Conservation (phyloP, 495 filamentous ascomycete genomes). For the Cladorrhinum samala region DNA sequence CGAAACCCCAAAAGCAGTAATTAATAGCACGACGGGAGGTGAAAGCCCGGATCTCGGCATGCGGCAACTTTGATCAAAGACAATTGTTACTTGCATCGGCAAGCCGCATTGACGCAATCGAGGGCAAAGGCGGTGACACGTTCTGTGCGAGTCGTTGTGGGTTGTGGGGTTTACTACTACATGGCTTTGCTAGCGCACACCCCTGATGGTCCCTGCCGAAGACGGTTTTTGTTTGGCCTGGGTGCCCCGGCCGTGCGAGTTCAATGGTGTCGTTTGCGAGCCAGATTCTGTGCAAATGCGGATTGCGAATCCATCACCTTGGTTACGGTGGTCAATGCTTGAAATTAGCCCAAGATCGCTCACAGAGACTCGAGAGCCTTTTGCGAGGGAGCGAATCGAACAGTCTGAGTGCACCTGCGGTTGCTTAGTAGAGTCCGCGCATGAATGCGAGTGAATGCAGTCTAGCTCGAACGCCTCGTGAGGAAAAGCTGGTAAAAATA, state of each 20-base stretch:
- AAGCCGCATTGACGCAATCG: conserved; percentile 14
- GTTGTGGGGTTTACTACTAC: too few relatives aligned
- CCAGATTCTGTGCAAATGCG: neutral
- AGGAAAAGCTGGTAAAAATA: neutral
- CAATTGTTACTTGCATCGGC: neutral
- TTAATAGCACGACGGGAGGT: neutral
- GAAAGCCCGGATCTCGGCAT: neutral
- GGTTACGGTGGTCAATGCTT: neutral
- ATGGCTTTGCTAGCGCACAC: conserved; percentile 2
- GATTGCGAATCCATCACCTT: neutral
- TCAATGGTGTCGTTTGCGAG: conserved; percentile 9
- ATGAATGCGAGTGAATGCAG: neutral
- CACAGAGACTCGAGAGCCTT: too few relatives aligned
- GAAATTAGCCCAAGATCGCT: neutral
- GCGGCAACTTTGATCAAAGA: neutral
- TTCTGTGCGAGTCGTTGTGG: neutral
- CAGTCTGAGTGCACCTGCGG: neutral
- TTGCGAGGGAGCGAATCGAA: too few relatives aligned
- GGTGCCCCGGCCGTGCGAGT: conserved; percentile 8
- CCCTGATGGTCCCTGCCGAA: neutral
- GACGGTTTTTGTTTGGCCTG: conserved; percentile 1
- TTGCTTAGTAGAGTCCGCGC: neutral
- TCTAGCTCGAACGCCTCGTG: neutral
- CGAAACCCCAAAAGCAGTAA: too few relatives aligned
- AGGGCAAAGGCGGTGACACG: conserved; percentile 6